These are phyloP conservation scores for Plasmopara viticola DNA, from an alignment of 352 stramenopile genomes.

Conservation along the genomic window DNA sequence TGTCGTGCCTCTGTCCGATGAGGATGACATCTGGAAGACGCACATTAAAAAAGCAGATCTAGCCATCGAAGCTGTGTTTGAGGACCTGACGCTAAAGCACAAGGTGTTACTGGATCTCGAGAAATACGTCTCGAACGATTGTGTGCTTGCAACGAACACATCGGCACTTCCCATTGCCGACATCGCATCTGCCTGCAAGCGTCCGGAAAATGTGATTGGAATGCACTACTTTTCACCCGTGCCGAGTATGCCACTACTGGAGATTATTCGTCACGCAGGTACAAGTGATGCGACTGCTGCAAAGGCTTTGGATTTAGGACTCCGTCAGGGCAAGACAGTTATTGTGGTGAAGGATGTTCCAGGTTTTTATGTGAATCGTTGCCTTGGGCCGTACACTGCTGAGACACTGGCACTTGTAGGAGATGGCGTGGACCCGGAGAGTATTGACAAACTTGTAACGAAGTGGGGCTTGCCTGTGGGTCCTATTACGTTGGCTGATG, in stretches of 20 bases:
- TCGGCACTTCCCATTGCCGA: constrained; percentile 94
- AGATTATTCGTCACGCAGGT: constrained; percentile 96
- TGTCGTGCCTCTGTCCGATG: constrained; percentile 90
- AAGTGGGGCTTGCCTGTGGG: constrained; percentile 97
- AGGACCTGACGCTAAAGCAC: constrained; percentile 96
- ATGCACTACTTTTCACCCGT: constrained; percentile 99
- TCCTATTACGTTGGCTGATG: constrained; percentile 94
- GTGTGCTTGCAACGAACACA: constrained; percentile 97
- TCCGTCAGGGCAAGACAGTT: constrained; percentile 96
- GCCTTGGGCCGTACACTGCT: constrained; percentile 92
- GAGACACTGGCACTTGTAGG: constrained; percentile 89
- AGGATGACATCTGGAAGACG: constrained; percentile 86
- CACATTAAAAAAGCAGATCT: constrained; percentile 93
- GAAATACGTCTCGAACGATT: constrained; percentile 88
- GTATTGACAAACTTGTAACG: constrained; percentile 92
- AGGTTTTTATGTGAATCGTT: constrained; percentile 99
- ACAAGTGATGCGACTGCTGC: constrained; percentile 87
- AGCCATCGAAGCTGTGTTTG: constrained; percentile 98
- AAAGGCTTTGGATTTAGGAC: constrained; percentile 92
- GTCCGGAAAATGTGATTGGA: constrained; percentile 91
- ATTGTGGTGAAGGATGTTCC: constrained; percentile 98
- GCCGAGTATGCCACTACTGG: constrained; percentile 95
- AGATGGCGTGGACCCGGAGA: constrained; percentile 89
- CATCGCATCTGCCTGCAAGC: constrained; percentile 86
- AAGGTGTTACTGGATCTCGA: constrained; percentile 93